Evolutionary conservation across 306 rosid species (phyloP).

Genomic region (Cucumis melo): DNA sequence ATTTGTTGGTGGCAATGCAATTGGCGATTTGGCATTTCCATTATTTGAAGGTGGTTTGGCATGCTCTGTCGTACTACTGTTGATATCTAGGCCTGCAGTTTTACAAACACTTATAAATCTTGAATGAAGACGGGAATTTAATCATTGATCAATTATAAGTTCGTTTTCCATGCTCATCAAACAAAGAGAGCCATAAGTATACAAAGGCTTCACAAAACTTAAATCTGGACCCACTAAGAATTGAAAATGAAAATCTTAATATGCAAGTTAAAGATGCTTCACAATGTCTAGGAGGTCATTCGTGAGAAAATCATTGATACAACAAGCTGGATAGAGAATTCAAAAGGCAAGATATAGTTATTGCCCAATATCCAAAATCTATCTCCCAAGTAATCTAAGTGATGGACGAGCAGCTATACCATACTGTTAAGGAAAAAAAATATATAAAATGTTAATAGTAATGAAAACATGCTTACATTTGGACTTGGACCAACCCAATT

Average conservation of each 20-base stretch:
- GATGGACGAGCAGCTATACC: not conserved
- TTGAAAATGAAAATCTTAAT: not conserved
- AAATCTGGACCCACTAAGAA: not conserved
- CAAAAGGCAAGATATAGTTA: not conserved
- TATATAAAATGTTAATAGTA: not conserved
- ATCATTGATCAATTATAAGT: not conserved
- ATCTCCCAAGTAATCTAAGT: not conserved
- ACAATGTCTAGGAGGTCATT: not conserved
- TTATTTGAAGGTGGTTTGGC: slow-evolving; percentile 19
- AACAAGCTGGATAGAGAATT: not conserved
- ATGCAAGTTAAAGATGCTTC: not conserved
- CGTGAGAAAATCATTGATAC: not conserved
- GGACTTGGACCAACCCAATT: slow-evolving; percentile 52
- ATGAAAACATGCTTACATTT: slow-evolving; percentile 30
- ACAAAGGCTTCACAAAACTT: not conserved
- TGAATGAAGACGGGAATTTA: not conserved
- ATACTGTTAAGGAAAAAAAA: not conserved
- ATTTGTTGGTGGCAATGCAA: slow-evolving; percentile 28
- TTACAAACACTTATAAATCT: slow-evolving; percentile 1
- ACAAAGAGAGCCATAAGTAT: not conserved
- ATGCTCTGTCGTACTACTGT: slow-evolving; percentile 8
- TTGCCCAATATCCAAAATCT: not conserved
- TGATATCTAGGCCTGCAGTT: slow-evolving; percentile 37
- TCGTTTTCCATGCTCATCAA: not conserved
- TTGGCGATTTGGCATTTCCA: slow-evolving; percentile 25